Evolutionary conservation across 495 filamentous ascomycete genomes (phyloP).

Genomic region (Acidiella bohemica): DNA sequence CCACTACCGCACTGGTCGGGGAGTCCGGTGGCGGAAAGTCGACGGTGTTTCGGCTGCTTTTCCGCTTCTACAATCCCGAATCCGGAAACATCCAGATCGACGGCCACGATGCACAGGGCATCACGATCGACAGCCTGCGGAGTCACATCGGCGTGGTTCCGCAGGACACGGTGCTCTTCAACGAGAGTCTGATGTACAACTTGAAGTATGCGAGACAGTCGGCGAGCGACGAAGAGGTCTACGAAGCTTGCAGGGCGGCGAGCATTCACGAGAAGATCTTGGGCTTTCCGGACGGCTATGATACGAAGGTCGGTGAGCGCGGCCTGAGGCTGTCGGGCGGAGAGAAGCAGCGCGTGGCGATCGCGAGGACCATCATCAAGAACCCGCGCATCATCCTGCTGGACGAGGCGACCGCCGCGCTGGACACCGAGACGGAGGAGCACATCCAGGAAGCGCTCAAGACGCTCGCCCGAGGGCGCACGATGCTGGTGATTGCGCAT

Average conservation of each 20-base stretch:
- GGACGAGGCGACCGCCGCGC: slow-evolving; percentile 89
- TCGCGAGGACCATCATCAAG: slow-evolving; percentile 91
- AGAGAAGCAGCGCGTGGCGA: slow-evolving; percentile 94
- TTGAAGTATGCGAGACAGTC: slow-evolving; percentile 81
- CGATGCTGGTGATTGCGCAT: slow-evolving; percentile 74
- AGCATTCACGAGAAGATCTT: slow-evolving; percentile 94
- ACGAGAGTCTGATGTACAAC: slow-evolving; percentile 95
- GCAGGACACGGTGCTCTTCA: slow-evolving; percentile 93
- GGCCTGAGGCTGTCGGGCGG: slow-evolving; percentile 85
- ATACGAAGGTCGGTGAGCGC: slow-evolving; percentile 88
- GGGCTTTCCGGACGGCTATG: slow-evolving; percentile 81
- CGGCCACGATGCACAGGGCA: slow-evolving; percentile 64
- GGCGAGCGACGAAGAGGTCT: slow-evolving; percentile 77
- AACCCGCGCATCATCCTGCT: slow-evolving; percentile 90
- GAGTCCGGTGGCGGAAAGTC: slow-evolving; percentile 96
- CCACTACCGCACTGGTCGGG: slow-evolving; percentile 87
- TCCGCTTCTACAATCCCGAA: slow-evolving; percentile 80
- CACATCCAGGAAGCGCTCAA: slow-evolving; percentile 81
- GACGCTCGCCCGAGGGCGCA: slow-evolving; percentile 67
- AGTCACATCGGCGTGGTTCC: slow-evolving; percentile 88
- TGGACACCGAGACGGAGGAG: slow-evolving; percentile 92
- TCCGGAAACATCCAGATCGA: slow-evolving; percentile 72
- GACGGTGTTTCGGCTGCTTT: slow-evolving; percentile 89
- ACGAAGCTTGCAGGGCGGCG: slow-evolving; percentile 76
- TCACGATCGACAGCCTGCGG: slow-evolving; percentile 89